Base-by-base conservation (phyloP, 345 rosid species). In the Triadica sebifera region DNA sequence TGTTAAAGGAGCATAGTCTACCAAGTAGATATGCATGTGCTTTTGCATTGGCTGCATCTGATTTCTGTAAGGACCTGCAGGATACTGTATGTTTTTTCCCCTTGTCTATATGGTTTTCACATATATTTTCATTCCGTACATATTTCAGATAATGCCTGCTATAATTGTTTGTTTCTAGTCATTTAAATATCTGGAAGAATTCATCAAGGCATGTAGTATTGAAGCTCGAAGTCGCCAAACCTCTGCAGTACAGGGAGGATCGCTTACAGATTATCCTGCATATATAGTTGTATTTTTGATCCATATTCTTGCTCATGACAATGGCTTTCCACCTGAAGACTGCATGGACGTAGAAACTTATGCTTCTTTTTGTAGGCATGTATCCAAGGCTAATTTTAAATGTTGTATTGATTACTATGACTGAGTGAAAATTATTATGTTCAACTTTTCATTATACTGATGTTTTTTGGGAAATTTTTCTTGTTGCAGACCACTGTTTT, bases 1-100 rank as follows among this genome's bases (percentile, higher is more conserved):
- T 89, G 72, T 65, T 91, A 82, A 88, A 78, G 83, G 88, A 82
- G 74, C 90, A 60, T 64, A 80, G 69, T 75, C 77, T 94, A 80
- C 97, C 98, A 50, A 83, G 66, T 76, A 85, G 89, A 88, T 94
- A 90, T 81, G 97, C 98, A 51, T 94, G 97, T 82, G 89, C 90
- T 38, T 90, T 89, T 78, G 86, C 91, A 39, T 81, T 94, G 83
- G 87, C 90, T 72, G 16, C 81, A 67, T 77, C 80, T 63, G 91
- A 82, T 83, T 72, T 81, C 70, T 59, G 67, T 77, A 84, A 82
- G 80, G 97, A 86, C 78, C 86, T 88, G 70, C 94, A 76, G 68
- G 85, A 87, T 81, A 86, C 83, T 77, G 97, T 92, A 85, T 64
- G 86, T 75, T 63, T 47, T n/a, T 72, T 22, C 74, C 81, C 57